These are phyloP conservation scores for Malus hybrid DNA, from an alignment of 331 rosid genomes.

Conservation along the genomic window DNA sequence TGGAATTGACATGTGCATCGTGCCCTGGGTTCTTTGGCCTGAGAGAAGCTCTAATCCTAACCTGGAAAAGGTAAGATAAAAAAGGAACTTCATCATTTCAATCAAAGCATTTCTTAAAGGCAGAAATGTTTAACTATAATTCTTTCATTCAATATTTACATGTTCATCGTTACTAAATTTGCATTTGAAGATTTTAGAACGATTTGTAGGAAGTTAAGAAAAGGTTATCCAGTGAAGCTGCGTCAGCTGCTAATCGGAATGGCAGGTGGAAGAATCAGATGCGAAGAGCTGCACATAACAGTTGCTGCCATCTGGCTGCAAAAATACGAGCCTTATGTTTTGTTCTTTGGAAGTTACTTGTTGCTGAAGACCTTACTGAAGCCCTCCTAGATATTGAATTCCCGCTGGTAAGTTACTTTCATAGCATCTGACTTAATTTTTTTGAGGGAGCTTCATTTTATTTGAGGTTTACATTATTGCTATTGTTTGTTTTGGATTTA, in stretches of 20 bases:
- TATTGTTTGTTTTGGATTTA: neutral
- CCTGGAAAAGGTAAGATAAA: slow-evolving; percentile 71
- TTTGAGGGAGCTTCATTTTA: neutral
- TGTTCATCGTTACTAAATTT: slow-evolving; percentile 8
- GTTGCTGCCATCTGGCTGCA: slow-evolving; percentile 93
- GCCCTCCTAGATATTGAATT: slow-evolving; percentile 64
- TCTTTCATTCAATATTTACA: neutral
- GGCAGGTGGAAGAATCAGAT: slow-evolving; percentile 98
- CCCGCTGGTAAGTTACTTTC: slow-evolving; percentile 58
- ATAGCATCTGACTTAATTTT: neutral
- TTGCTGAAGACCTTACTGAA: slow-evolving; percentile 71
- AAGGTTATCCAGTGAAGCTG: slow-evolving; percentile 72
- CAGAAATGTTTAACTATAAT: neutral
- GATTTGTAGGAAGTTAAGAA: slow-evolving; percentile 73
- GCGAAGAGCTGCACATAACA: slow-evolving; percentile 93
- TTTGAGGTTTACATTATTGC: neutral
- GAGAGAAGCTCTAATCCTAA: slow-evolving; percentile 81
- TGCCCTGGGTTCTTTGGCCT: slow-evolving; percentile 95
- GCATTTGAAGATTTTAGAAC: slow-evolving; percentile 14
- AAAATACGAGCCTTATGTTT: slow-evolving; percentile 78
- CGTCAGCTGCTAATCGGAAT: slow-evolving; percentile 66
- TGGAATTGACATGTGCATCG: slow-evolving; percentile 73
- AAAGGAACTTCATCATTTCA: neutral
- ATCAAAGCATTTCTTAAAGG: neutral
- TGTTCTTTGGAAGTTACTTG: slow-evolving; percentile 85